A percentile compares a stretch with the other conserved stretches of the same genome.
These are phyloP conservation scores for Ophiostoma sp. DNA, from an alignment of 2,329 filamentous ascomycete genomes.

Conservation along the genomic window DNA sequence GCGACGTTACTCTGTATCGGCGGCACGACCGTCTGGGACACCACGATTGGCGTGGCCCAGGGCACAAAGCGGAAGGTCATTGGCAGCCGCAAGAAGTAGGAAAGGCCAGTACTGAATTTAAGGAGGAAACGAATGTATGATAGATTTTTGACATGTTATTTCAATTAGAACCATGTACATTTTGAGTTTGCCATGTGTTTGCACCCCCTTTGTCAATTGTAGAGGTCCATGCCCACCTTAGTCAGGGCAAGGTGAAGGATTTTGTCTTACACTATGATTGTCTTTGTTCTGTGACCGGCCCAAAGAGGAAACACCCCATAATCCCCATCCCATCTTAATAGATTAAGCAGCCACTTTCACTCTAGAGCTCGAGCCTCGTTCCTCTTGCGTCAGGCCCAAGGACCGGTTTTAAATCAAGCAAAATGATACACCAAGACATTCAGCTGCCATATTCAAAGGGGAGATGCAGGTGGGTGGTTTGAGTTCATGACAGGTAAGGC, in stretches of 20 bases:
- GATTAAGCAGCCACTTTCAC: background rate
- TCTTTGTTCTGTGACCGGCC: background rate
- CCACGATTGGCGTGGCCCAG: background rate
- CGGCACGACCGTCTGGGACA: conserved; percentile 43
- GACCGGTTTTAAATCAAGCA: background rate
- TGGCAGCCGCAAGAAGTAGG: background rate
- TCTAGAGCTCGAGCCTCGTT: background rate
- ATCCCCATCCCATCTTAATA: conserved; percentile 2
- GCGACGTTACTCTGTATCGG: conserved; percentile 65
- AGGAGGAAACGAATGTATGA: background rate
- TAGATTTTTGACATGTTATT: background rate
- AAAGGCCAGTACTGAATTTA: too few relatives aligned
- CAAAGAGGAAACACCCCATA: background rate
- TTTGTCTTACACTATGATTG: background rate
- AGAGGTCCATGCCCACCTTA: background rate
- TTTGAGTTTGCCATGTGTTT: background rate
- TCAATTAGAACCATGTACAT: background rate
- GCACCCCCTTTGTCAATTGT: background rate
- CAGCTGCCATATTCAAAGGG: background rate
- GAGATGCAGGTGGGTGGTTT: background rate
- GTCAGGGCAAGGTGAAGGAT: background rate
- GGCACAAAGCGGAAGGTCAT: background rate
- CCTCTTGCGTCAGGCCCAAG: background rate
- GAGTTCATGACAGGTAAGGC: background rate
- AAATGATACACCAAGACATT: background rate